Conservation (phyloP, 164 flowering plant species). For the Taxillus chinensis region DNA sequence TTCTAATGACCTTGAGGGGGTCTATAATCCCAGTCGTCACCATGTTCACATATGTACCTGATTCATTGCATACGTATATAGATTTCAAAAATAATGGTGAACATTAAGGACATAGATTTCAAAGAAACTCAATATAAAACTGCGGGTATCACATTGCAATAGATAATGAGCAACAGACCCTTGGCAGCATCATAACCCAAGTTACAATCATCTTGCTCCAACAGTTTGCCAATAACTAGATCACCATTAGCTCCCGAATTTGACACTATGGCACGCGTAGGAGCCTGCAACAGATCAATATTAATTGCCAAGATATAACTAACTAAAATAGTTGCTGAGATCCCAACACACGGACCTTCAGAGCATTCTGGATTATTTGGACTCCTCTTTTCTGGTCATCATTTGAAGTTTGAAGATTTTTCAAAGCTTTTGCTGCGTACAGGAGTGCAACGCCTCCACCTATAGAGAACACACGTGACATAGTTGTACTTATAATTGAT, state of each 20-base stretch:
- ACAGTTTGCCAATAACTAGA: conserved; percentile 53
- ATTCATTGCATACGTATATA: conserved; percentile 8
- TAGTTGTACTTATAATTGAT: neutral
- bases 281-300: conserved; percentile 40
- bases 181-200: conserved; percentile 83
- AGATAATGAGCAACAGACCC: conserved; percentile 34
- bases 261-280: conserved; percentile 53
- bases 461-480: conserved; percentile 12
- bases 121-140: no score
- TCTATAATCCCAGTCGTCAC: conserved; percentile 84
- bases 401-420: conserved; percentile 51
- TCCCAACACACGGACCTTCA: conserved; percentile 43
- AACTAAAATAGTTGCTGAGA: neutral
- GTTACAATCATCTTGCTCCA: conserved; percentile 67
- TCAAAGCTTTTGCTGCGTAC: conserved; percentile 62
- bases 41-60: conserved; percentile 85
- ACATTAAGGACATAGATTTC: neutral
- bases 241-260: conserved; percentile 87
- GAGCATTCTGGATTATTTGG: conserved; percentile 64
- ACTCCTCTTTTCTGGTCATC: conserved; percentile 72
- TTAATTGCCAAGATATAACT: conserved; percentile 1
- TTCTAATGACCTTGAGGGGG: conserved; percentile 83
- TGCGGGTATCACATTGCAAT: no score
- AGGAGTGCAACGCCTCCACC: conserved; percentile 93
- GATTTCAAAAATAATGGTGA: neutral